Percentiles rank a stretch among this genome's conserved stretches.
phyloP scores from a whole-genome alignment of 176 grass and related monocot species.

The Rhynchospora breviuscula region DNA sequence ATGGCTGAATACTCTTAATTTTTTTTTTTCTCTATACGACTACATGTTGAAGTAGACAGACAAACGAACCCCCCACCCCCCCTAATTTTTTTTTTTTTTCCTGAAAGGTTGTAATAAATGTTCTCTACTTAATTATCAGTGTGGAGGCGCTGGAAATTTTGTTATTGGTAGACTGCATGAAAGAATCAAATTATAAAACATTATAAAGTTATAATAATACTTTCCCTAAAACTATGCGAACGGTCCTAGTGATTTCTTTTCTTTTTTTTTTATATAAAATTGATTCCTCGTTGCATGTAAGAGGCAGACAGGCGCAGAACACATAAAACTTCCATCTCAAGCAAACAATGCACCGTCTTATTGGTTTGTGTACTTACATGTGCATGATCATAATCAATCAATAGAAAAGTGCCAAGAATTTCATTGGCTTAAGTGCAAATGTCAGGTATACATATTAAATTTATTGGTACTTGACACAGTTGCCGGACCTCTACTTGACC shows the following conservation, averaged over 20 bases:
- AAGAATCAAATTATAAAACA: background rate
- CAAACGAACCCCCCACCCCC: too few species aligned
- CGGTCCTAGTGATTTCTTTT: background rate
- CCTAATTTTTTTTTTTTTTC: background rate
- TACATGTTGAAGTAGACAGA: too few species aligned
- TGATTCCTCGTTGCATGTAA: slow-evolving; percentile 8
- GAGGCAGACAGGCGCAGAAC: slow-evolving; percentile 16
- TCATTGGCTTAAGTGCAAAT: slow-evolving; percentile 17
- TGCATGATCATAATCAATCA: slow-evolving; percentile 16
- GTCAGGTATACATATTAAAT: slow-evolving; percentile 2
- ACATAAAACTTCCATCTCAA: slow-evolving; percentile 24
- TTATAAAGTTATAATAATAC: background rate
- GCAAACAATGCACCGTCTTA: slow-evolving; percentile 23
- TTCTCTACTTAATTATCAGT: background rate
- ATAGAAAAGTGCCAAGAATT: slow-evolving; percentile 26
- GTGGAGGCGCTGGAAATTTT: background rate
- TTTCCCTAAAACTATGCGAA: background rate
- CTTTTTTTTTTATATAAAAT: background rate
- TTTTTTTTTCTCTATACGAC: too few species aligned
- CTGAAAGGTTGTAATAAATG: background rate
- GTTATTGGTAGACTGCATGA: background rate
- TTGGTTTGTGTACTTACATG: slow-evolving; percentile 10
- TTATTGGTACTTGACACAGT: background rate
- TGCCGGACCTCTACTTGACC: background rate
- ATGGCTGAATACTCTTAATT: too few species aligned